Conservation (phyloP, 2,329 filamentous ascomycete genomes). For the Paecilomyces niveus region DNA sequence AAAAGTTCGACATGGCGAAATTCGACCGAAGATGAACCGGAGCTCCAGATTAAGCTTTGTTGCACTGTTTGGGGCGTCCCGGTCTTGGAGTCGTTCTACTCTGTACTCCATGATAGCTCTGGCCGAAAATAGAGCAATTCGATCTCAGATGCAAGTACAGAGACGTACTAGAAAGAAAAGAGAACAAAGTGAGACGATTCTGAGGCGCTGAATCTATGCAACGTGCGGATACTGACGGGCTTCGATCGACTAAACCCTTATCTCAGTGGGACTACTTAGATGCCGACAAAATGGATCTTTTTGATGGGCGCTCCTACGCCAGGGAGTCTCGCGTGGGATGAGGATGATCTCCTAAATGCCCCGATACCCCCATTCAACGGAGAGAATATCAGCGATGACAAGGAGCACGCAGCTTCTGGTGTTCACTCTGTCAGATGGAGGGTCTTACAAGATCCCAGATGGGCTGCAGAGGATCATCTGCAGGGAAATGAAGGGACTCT, state of each 20-base stretch:
- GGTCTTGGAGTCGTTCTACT: not conserved
- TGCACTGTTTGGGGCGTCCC: not conserved
- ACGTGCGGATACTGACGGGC: not conserved
- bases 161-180: not conserved
- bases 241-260: not conserved
- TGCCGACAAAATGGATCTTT: slow-evolving; percentile 37
- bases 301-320: slow-evolving; percentile 56
- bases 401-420: slow-evolving; percentile 5
- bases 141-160: not conserved
- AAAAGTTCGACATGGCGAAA: not conserved
- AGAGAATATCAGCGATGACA: slow-evolving; percentile 3
- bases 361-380: slow-evolving; percentile 33
- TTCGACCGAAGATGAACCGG: not conserved
- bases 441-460: slow-evolving; percentile 15
- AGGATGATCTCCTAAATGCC: slow-evolving; percentile 42
- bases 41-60: slow-evolving; percentile 1
- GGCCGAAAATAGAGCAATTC: not conserved
- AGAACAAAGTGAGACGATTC: not conserved
- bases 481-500: slow-evolving; percentile 8
- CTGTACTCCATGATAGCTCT: not conserved
- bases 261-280: no score
- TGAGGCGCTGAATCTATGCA: not conserved
- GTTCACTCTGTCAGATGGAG: slow-evolving; percentile 21
- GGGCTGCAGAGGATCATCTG: not conserved
- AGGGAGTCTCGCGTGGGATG: slow-evolving; percentile 48